A percentile compares a stretch with the other conserved stretches of the same genome.
Evolutionary conservation across 2,329 filamentous ascomycete genomes (phyloP).

Genomic region (Pseudogymnoascus verrucosus): DNA sequence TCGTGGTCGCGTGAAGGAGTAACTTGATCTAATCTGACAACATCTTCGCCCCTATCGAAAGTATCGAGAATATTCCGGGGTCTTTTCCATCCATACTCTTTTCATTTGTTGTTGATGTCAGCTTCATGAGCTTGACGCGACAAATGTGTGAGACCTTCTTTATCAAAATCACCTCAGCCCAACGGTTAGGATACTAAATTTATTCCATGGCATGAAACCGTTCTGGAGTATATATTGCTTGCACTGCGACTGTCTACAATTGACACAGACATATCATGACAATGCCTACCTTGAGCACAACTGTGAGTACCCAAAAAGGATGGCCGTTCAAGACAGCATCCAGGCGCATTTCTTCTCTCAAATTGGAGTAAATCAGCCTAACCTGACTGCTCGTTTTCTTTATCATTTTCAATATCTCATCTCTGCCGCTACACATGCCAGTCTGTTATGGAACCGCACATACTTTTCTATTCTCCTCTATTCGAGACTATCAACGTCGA

Average conservation of each 20-base stretch:
- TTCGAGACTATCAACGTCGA: neutral
- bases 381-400: neutral
- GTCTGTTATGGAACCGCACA: neutral
- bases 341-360: neutral
- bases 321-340: neutral
- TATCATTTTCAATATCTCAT: neutral
- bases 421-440: neutral
- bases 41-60: conserved; percentile 26
- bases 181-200: neutral
- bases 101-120: neutral
- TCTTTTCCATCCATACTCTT: neutral
- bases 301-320: neutral
- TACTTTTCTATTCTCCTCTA: neutral
- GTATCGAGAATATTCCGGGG: neutral
- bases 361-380: neutral
- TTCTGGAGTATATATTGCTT: neutral
- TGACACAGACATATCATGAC: neutral
- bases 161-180: neutral
- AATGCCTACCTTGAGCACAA: neutral
- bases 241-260: neutral
- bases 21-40: conserved; percentile 31
- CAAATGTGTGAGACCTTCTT: neutral
- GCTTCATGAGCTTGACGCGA: neutral
- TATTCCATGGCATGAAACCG: neutral
- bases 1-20: conserved; percentile 19